Evolutionary conservation across 1,284 basidiomycete genomes (phyloP), one percentile per base, ranked within the genome.

Genomic region (Tylopilus orsonianus): DNA sequence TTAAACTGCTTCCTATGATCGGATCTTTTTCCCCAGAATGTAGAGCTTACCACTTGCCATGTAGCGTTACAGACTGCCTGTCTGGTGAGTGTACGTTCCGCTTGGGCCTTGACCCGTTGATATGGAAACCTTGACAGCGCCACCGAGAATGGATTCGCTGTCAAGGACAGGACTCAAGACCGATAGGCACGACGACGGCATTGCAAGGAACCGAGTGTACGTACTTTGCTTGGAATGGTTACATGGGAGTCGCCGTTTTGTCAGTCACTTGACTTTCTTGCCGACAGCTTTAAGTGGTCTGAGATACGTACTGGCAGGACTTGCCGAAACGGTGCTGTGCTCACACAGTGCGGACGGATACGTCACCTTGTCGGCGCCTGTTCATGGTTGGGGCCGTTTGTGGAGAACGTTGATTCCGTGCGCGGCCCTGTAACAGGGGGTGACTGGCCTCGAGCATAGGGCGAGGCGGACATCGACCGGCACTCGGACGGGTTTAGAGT

Each of bases 221-320:
- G n/a, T n/a, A 89, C 67, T 86, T 89, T 69, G 81, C 81, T 13
- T 87, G 84, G 83, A 85, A 80, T 80, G 49, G 50, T n/a, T n/a
- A n/a, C n/a, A n/a, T n/a, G n/a, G n/a, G n/a, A n/a, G n/a, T n/a
- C n/a, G n/a, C n/a, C n/a, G n/a, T n/a, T n/a, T n/a, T n/a, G n/a
- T n/a, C n/a, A n/a, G n/a, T n/a, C n/a, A n/a, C n/a, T n/a, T n/a
- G n/a, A n/a, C n/a, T n/a, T n/a, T n/a, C n/a, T n/a, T 45, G 60
- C 86, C 47, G 85, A 88, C 62, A 88, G 88, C 67, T 88, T 89
- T 52, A 87, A 90, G 66, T 88, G 87, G 80, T 70, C 49, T 23
- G 29, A 32, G 22, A n/a, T n/a, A n/a, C n/a, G n/a, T n/a, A n/a
- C n/a, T n/a, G n/a, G n/a, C n/a, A n/a, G n/a, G n/a, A n/a, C n/a